These are phyloP conservation scores for Monilinia polystroma DNA, from an alignment of 2,329 filamentous ascomycete species.

Conservation along the genomic window DNA sequence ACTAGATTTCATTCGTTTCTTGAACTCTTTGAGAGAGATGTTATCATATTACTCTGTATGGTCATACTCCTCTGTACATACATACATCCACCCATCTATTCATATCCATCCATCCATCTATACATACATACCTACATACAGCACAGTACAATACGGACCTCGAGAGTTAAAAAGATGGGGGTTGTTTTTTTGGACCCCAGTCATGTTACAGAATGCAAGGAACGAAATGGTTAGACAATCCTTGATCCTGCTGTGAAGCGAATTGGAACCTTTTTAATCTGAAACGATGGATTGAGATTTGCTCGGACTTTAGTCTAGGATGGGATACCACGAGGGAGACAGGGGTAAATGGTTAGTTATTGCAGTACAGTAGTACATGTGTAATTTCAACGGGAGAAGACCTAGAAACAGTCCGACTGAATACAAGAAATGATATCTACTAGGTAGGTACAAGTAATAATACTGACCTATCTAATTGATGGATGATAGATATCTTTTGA, in stretches of 20 bases:
- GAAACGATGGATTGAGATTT: conserved; percentile 10
- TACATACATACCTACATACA: no score
- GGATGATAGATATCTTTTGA: neutral
- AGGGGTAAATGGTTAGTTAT: conserved; percentile 4
- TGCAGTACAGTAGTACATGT: no score
- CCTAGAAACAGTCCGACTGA: neutral
- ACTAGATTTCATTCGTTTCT: neutral
- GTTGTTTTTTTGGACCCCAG: neutral
- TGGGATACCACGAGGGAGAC: conserved; percentile 14
- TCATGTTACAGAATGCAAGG: neutral
- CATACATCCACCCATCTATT: no score
- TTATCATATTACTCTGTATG: no score
- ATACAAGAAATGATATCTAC: no score
- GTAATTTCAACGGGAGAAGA: neutral
- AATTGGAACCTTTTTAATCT: conserved; percentile 6
- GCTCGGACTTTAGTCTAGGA: conserved; percentile 9
- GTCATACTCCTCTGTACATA: no score
- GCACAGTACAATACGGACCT: no score
- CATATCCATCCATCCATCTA: no score
- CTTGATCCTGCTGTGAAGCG: conserved; percentile 13
- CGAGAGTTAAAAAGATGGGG: neutral
- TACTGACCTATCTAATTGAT: neutral
- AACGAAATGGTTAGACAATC: neutral
- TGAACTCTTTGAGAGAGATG: no score
- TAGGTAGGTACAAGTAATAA: no score